Conservation (phyloP, 129 eudicot species). For the Flaveria ramosissima region DNA sequence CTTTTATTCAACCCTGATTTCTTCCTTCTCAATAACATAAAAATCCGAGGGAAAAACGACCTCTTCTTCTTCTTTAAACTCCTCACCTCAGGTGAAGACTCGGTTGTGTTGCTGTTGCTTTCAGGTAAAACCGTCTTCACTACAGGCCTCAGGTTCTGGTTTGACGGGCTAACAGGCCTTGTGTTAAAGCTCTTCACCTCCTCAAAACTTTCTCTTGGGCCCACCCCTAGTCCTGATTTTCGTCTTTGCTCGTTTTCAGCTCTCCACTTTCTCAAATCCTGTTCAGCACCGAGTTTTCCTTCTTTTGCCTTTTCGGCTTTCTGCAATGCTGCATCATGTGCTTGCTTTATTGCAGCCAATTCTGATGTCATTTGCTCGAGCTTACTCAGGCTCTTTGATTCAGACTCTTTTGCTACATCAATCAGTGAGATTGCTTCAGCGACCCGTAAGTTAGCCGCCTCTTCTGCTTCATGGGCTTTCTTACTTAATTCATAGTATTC, state of each 20-base stretch:
- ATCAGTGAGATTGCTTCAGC: conserved; percentile 67
- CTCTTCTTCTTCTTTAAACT: conserved; percentile 64
- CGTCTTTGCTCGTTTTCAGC: conserved; percentile 75
- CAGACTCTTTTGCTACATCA: conserved; percentile 71
- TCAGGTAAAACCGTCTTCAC: conserved; percentile 35
- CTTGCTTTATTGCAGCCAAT: conserved; percentile 51
- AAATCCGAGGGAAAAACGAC: conserved; percentile 65
- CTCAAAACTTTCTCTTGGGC: conserved; percentile 59
- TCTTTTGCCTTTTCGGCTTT: conserved; percentile 81
- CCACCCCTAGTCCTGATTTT: conserved; percentile 52
- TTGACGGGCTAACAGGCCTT: conserved; percentile 33
- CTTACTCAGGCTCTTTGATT: conserved; percentile 52
- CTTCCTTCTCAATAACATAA: conserved; percentile 67
- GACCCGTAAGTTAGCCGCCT: conserved; percentile 67
- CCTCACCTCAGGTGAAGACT: conserved; percentile 53
- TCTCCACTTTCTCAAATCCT: conserved; percentile 88
- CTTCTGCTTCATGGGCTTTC: conserved; percentile 89
- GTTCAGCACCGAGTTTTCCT: conserved; percentile 77
- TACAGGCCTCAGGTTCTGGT: conserved; percentile 33
- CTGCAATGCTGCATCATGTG: conserved; percentile 51
- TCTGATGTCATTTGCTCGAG: conserved; percentile 66
- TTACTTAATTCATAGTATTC: conserved; percentile 86
- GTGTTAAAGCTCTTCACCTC: conserved; percentile 39
- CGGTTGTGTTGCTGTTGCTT: conserved; percentile 53
- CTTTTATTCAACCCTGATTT: conserved; percentile 46